Evolutionary conservation across 2,329 filamentous ascomycete genomes (phyloP), one percentile per base, ranked within the genome.

Genomic region (Mollisiaceae sp.): DNA sequence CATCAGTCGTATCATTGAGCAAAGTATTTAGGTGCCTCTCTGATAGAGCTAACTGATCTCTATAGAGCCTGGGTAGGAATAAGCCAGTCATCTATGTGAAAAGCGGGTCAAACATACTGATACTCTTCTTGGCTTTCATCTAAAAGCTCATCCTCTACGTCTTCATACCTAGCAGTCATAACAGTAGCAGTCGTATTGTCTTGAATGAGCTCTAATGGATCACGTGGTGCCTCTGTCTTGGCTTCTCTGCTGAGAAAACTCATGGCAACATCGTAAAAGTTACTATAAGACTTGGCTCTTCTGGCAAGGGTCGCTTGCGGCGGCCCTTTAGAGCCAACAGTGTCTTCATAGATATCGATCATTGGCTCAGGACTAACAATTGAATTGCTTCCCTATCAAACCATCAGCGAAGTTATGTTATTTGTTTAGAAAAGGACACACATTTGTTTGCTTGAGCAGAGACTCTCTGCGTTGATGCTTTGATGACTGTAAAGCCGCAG

Each of bases 81-180:
- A 59, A 69, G 60, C 64, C 69, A 65, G 38, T 14, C 22, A 41
- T 24, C 24, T 11, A 56, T n/a, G 14, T 2, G 50, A 15, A n/a
- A 18, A 2, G 57, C 20, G 38, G 45, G 9, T 15, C 1, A n/a
- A 43, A 77, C 88, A 71, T 85, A 94, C 89, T 90, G 82, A 77
- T 97, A 97, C 76, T 94, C 89, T 71, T 91, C 89, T 76, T 97
- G 92, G 76, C 92, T 95, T 61, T 92, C 89, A 73, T 94, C 87
- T 36, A 97, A 81, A 74, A 98, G 79, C 70, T 88, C 86, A 56
- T 87, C 84, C 71, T 91, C 88, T 60, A 90, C 76, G 24, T 78
- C 79, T 68, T 82, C 79, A 74, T 89, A 88, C 6, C 27, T 3
- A 12, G 50, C 22, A 8, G 50, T 32, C 24, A 54, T 27, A 5